Conservation (phyloP, 768 basidiomycete genomes). For the Boletus rubropictus region DNA sequence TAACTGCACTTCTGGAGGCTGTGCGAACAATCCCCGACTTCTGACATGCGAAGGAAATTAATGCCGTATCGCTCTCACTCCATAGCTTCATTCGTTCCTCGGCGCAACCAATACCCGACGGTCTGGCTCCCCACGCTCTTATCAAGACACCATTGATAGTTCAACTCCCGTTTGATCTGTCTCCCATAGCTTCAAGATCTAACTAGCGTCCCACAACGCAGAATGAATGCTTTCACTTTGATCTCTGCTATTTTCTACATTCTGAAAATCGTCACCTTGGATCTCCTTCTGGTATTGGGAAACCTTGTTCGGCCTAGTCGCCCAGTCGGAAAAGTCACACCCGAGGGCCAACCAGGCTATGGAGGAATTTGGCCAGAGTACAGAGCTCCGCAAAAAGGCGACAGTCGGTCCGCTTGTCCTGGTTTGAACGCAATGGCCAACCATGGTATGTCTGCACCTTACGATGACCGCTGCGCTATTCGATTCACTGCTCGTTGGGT, state of each 20-base stretch:
- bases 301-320: slow-evolving; percentile 18
- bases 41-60: not conserved
- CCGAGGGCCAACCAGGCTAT: slow-evolving; percentile 46
- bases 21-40: not conserved
- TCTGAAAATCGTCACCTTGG: slow-evolving; percentile 5
- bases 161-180: too few relatives aligned
- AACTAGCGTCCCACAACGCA: not conserved
- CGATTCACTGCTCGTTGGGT: not conserved
- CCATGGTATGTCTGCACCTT: slow-evolving; percentile 55
- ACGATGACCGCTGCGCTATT: slow-evolving; percentile 29
- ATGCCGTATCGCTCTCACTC: too few relatives aligned
- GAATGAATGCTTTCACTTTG: slow-evolving; percentile 6
- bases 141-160: not conserved
- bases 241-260: slow-evolving; percentile 3
- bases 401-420: slow-evolving; percentile 68
- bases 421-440: slow-evolving; percentile 76
- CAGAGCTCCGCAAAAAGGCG: slow-evolving; percentile 48
- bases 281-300: slow-evolving; percentile 12
- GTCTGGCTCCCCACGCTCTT: not conserved
- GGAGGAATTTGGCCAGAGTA: slow-evolving; percentile 68
- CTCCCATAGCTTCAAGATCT: slow-evolving; percentile 29
- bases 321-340: slow-evolving; percentile 48
- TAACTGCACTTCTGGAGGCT: not conserved
- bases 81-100: not conserved
- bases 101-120: too few relatives aligned